A percentile compares a stretch with the other conserved stretches of the same genome.
phyloP scores from a whole-genome alignment of 1,284 basidiomycete species.

The Naganishia cerealis region DNA sequence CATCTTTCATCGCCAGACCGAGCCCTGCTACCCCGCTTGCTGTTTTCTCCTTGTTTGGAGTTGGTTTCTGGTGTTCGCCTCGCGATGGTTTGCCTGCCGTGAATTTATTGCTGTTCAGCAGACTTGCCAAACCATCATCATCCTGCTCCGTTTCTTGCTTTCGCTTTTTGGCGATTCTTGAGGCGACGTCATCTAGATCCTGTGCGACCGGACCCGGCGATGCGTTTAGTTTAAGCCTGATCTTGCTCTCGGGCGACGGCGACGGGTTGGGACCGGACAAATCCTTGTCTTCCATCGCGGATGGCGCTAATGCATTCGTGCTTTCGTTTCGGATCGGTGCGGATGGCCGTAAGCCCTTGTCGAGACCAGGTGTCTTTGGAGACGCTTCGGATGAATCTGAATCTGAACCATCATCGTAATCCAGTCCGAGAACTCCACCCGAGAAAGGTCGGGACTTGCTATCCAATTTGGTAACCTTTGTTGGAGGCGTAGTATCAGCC shows the following conservation, averaged over 20 bases:
- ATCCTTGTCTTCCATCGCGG: slow-evolving; percentile 27
- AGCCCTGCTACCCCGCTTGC: slow-evolving; percentile 20
- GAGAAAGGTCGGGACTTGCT: slow-evolving; percentile 17
- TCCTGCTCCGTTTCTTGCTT: slow-evolving; percentile 69
- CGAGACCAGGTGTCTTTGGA: slow-evolving; percentile 11
- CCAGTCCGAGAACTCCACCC: slow-evolving; percentile 41
- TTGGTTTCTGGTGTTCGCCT: slow-evolving; percentile 23
- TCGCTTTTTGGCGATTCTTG: slow-evolving; percentile 67
- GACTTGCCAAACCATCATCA: slow-evolving; percentile 65
- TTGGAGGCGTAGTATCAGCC: slow-evolving; percentile 29
- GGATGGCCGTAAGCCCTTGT: slow-evolving; percentile 17
- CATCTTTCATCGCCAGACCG: slow-evolving; percentile 62
- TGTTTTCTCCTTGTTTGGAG: slow-evolving; percentile 32
- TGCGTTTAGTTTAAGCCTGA: slow-evolving; percentile 27
- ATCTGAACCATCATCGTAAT: slow-evolving; percentile 54
- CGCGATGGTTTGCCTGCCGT: slow-evolving; percentile 35
- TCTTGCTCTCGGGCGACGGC: slow-evolving; percentile 44
- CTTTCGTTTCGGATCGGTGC: slow-evolving; percentile 25
- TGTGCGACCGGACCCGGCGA: slow-evolving; percentile 33
- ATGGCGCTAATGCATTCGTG: slow-evolving; percentile 18
- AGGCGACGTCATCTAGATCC: slow-evolving; percentile 55
- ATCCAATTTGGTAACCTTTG: slow-evolving; percentile 9
- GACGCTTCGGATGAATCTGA: slow-evolving; percentile 45
- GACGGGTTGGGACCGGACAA: slow-evolving; percentile 50
- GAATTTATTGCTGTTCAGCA: slow-evolving; percentile 57